Evolutionary conservation across 2,329 filamentous ascomycete genomes (phyloP), one percentile per base, ranked within the genome.

Genomic region (Fusarium citri): DNA sequence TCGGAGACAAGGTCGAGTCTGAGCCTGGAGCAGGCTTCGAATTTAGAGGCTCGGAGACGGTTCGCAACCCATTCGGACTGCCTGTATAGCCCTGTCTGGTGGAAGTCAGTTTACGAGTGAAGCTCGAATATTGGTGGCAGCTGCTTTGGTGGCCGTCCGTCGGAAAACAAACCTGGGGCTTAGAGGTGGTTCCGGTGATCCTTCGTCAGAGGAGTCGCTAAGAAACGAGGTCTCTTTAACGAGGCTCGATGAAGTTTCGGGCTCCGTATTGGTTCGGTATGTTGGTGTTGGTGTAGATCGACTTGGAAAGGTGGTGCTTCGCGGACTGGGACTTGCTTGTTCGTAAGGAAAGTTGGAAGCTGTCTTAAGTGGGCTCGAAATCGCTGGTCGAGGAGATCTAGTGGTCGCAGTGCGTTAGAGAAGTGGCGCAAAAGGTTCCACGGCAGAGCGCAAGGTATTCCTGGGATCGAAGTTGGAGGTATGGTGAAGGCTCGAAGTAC

Each of bases 281-380:
- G 66, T 63, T 31, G 73, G 59, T 25, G 71, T 66, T 63, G 77
- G 78, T 58, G 76, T 79, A 64, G 69, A 69, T 68, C 69, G 68
- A 22, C 59, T 59, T 47, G 73, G 72, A 43, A 71, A 74, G 37
- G 67, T 53, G 28, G 51, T 58, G 34, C 70, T 73, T 56, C 64
- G 70, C 47, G 82, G 80, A 69, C 80, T 84, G 54, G 82, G 77
- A 71, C 77, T 83, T 64, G 81, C 77, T 55, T 83, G 80, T 65
- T 80, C 80, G 73, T 82, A 84, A 50, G 81, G 77, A 57, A 81
- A 79, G 60, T 71, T 79, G 73, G 78, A 83, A 62, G 81, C 82
- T 59, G 82, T 81, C 63, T 74, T 86, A 49, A 87, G 79, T 69
- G 86, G 85, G 73, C 85, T 87, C 46, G 85, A 83, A 66, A 82